Evolutionary conservation across 2,329 filamentous ascomycete species (phyloP), one percentile per base, ranked within the genome.

Genomic region (Colletotrichum echinochloae): DNA sequence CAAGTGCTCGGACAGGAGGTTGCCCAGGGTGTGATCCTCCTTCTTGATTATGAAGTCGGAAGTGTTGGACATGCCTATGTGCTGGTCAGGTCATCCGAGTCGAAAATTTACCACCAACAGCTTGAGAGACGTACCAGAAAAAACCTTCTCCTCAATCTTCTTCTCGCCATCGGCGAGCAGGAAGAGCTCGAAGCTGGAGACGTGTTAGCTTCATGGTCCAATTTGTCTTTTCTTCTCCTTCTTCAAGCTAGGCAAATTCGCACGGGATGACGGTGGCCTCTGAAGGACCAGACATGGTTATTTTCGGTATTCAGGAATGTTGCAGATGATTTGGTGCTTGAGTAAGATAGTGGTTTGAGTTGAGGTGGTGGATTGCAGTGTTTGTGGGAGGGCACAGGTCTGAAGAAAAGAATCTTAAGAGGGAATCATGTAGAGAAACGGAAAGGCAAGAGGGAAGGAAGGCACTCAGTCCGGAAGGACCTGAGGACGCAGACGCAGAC

Each of bases 1-100:
- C 67, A 99, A 91, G 77, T 95, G 93, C 77, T 94, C 91, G 57
- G 92, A 89, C 66, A 99, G 88, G 66, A 99, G 87, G 81, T 99
- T 98, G 76, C 92, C 96, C 33, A 99, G 89, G 1, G 95, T 98
- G 83, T 98, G 95, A 77, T 99, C 96, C 81, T 99, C 96, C 82
- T 98, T 98, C 83, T 94, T 94, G 83, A 99, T 91, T 70, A 94
- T 90, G 84, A 99, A 99, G 82, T 98, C 93, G 12, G 94, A 93
- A n/a, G 93, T 94, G 80, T 97, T 97, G 28, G 95, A 94, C 79
- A 97, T 94, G 78, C 94, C 94, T 96, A 33, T 23, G 28, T 11
- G n/a, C 30, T 23, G 26, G 41, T 49, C 44, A 60, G 66, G 14
- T 37, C 23, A 52, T 46, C 20, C 30, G 9, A 11, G 44, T 46